Conservation (phyloP, 305 asterid genomes). For the Ajuga reptans region DNA sequence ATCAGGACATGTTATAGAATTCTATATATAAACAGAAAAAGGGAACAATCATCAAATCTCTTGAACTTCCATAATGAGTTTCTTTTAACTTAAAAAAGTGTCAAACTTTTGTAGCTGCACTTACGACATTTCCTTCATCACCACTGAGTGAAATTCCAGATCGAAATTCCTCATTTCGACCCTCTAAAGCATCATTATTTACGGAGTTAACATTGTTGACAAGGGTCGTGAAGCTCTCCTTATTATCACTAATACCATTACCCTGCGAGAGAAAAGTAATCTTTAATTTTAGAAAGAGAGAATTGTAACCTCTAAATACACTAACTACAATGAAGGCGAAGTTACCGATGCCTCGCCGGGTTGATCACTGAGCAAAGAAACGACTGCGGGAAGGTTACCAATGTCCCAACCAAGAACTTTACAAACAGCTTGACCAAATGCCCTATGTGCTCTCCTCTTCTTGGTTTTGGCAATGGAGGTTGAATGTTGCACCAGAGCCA, state of each 20-base stretch:
- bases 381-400: conserved; percentile 38
- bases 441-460: conserved; percentile 55
- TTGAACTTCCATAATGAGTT: neutral
- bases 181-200: conserved; percentile 16
- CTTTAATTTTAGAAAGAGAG: neutral
- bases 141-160: conserved; percentile 17
- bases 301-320: neutral
- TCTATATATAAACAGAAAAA: neutral
- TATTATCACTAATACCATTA: conserved; percentile 12
- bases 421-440: conserved; percentile 53
- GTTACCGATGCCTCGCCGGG: conserved; percentile 27
- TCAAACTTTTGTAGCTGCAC: too few species aligned
- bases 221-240: conserved; percentile 8
- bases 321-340: neutral
- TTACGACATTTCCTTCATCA: conserved; percentile 22
- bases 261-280: neutral
- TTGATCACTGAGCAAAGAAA: conserved; percentile 27
- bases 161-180: neutral
- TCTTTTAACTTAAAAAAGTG: neutral
- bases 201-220: conserved; percentile 1
- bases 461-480: conserved; percentile 39
- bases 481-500: conserved; percentile 68
- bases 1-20: conserved; percentile 7
- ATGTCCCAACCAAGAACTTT: conserved; percentile 77
- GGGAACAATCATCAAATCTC: neutral